Evolutionary conservation across 495 filamentous ascomycete species (phyloP), one percentile per base, ranked within the genome.

Genomic region (Aspergillus sclerotiicarbonarius): DNA sequence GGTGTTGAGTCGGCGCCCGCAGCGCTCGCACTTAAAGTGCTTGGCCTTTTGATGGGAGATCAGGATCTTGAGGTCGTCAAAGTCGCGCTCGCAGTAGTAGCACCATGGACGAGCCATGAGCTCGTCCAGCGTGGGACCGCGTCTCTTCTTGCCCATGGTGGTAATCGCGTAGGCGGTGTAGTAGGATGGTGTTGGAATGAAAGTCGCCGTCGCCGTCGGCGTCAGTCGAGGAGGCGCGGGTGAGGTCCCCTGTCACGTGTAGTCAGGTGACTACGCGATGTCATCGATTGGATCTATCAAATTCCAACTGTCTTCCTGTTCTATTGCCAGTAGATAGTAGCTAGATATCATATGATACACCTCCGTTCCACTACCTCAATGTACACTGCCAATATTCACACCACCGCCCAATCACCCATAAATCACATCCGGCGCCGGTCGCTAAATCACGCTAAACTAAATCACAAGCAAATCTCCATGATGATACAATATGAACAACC

Each of bases 71-170:
- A 97, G 72, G 72, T 98, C 94, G 68, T 97, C 92, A 63, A 98
- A 98, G 75, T 97, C 94, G 73, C 93, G 86, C 76, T 98, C 94
- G 76, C 94, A 98, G 76, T 98, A 98, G 74, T 96, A 98, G 78
- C 94, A 98, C 92, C 92, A 98, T 39, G 94, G 89, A 46, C 93
- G 87, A 55, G 80, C 80, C 30, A 98, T 80, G 50, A 96, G 78
- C 76, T 97, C 91, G 67, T 98, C 89, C 63, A 96, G 72, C 60
- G 90, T 85, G 46, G 92, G 92, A 67, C 89, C 87, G 59, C 84
- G 82, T 70, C 89, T 85, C 78, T 91, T 94, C 74, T 95, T 96
- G 59, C 86, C 88, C 87, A 94, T 95, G 48, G 31, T 65, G 57
- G 48, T 21, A 35, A n/a, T 39, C 5, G 37, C n/a, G 19, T 46